Percentiles rank a stretch among this genome's conserved stretches.
Evolutionary conservation across 2,329 filamentous ascomycete species (phyloP).

Genomic region (Myriosclerotinia curreyana): DNA sequence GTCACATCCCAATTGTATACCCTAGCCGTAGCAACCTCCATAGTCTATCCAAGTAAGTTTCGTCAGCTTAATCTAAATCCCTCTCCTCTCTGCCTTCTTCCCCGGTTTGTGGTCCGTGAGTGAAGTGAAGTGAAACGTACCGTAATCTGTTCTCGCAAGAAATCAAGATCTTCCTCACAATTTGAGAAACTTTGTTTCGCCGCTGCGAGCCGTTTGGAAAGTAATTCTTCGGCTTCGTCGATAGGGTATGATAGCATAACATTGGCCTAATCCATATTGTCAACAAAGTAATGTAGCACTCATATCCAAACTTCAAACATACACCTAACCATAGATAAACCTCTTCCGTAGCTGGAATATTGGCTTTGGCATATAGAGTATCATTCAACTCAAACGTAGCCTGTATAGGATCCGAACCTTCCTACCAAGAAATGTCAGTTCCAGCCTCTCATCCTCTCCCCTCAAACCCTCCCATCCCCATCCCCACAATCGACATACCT

Average conservation of each 20-base stretch:
- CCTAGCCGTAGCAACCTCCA: slow-evolving; percentile 92
- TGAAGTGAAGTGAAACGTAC: slow-evolving; percentile 54
- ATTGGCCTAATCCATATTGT: slow-evolving; percentile 62
- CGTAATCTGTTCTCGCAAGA: slow-evolving; percentile 93
- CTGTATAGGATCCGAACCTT: slow-evolving; percentile 66
- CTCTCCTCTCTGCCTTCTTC: not conserved
- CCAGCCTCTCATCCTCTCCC: not conserved
- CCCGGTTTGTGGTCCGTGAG: not conserved
- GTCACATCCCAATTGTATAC: slow-evolving; percentile 99
- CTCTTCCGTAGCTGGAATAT: slow-evolving; percentile 78
- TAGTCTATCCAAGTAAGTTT: slow-evolving; percentile 39
- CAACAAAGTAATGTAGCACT: slow-evolving; percentile 18
- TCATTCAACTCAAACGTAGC: slow-evolving; percentile 97
- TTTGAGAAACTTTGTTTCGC: slow-evolving; percentile 79
- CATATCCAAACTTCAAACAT: slow-evolving; percentile 39
- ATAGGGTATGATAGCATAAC: slow-evolving; percentile 97
- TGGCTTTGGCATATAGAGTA: slow-evolving; percentile 86
- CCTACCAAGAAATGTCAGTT: slow-evolving; percentile 31
- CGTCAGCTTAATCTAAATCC: slow-evolving; percentile 16
- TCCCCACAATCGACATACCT: slow-evolving; percentile 48
- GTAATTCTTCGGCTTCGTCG: slow-evolving; percentile 75
- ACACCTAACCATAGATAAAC: slow-evolving; percentile 97
- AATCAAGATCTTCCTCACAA: slow-evolving; percentile 95
- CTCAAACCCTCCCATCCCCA: not conserved
- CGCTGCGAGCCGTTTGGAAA: slow-evolving; percentile 72